Percentiles rank a stretch among this genome's conserved stretches.
These are phyloP conservation scores for Adansonia grandidieri DNA, from an alignment of 441 rosid genomes.

Conservation along the genomic window DNA sequence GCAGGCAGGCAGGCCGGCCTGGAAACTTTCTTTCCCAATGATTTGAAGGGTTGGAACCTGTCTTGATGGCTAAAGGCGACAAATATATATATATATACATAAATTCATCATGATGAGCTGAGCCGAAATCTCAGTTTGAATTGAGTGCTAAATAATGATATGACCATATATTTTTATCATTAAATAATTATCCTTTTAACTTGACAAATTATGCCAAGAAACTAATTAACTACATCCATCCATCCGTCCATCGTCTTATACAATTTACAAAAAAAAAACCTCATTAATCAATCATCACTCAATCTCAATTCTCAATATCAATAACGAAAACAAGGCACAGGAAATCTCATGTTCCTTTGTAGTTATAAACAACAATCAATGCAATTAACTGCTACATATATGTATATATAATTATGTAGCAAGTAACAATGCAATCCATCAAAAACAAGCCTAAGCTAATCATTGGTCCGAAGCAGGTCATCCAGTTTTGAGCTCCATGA, in stretches of 20 bases:
- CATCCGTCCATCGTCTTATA: not conserved
- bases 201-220: not conserved
- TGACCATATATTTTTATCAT: too few relatives aligned
- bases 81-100: too few relatives aligned
- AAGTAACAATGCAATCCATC: slow-evolving; percentile 6
- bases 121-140: not conserved
- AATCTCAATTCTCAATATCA: not conserved
- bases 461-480: not conserved
- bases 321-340: too few relatives aligned
- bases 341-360: not conserved
- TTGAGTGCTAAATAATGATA: not conserved
- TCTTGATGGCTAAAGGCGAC: not conserved
- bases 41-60: not conserved
- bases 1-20: too few relatives aligned
- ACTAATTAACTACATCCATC: not conserved
- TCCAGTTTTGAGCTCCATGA: too few relatives aligned
- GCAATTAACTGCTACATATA: not conserved
- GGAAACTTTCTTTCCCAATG: slow-evolving; percentile 11
- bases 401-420: too few relatives aligned
- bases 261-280: not conserved
- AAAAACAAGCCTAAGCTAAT: not conserved
- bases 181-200: too few relatives aligned
- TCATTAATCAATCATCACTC: not conserved
- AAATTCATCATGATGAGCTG: too few relatives aligned
- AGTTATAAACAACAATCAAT: not conserved